Percentiles rank a stretch among this genome's conserved stretches.
Evolutionary conservation across 805 yeast species (phyloP).

Genomic region (Limtongozyma cylindracea): DNA sequence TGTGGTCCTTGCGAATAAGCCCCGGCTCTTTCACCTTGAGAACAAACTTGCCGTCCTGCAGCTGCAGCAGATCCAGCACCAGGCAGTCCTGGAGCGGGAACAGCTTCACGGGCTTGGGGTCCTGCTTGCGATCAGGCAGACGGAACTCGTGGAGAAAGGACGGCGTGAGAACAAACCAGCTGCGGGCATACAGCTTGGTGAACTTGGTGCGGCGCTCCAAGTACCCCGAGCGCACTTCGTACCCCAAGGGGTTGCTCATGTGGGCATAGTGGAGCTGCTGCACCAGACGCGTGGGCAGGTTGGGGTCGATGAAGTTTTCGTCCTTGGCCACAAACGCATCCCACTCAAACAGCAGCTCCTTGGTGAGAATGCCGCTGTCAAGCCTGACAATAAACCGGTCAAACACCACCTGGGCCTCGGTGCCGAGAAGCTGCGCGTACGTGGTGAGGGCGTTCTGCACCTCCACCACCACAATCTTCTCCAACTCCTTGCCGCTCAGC

Average conservation of each 20-base stretch:
- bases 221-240: constrained; percentile 56
- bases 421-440: constrained; percentile 45
- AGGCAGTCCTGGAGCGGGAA: constrained; percentile 56
- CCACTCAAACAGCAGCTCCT: constrained; percentile 75
- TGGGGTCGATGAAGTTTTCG: constrained; percentile 15
- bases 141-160: constrained; percentile 80
- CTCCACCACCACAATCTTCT: constrained; percentile 62
- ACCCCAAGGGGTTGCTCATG: constrained; percentile 29
- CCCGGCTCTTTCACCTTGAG: constrained; percentile 56
- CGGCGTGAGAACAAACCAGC: constrained; percentile 82
- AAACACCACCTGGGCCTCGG: constrained; percentile 46
- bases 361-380: constrained; percentile 35
- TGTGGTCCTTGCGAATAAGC: constrained; percentile 56
- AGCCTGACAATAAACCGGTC: too few species aligned
- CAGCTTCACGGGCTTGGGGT: constrained; percentile 65
- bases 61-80: constrained; percentile 61
- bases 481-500: constrained; percentile 71
- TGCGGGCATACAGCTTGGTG: constrained; percentile 72
- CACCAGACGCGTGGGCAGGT: constrained; percentile 11
- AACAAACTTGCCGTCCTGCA: constrained; percentile 64
- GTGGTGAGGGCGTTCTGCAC: constrained; percentile 59
- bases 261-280: constrained; percentile 41
- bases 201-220: constrained; percentile 82
- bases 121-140: constrained; percentile 55
- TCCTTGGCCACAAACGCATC: constrained; percentile 56